These are phyloP conservation scores for Ailanthus altissimus DNA, from an alignment of 345 rosid species.

Conservation along the genomic window DNA sequence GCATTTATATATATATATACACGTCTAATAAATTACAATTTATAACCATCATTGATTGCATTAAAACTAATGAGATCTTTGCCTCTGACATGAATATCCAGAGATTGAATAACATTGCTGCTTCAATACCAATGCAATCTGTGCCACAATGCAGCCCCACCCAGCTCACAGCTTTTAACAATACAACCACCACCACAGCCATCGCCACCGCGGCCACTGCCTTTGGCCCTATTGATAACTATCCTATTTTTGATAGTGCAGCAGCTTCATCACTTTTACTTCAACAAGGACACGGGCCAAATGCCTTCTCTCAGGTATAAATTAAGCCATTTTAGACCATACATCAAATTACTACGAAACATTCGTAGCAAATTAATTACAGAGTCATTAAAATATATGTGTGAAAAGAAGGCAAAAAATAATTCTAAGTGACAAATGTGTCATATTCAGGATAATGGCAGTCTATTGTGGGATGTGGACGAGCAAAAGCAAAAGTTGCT, in stretches of 20 bases:
- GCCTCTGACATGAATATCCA: slow-evolving; percentile 37
- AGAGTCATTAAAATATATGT: not conserved
- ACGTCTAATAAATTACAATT: not conserved
- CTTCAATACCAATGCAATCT: slow-evolving; percentile 26
- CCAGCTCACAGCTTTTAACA: slow-evolving; percentile 40
- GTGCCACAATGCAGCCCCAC: slow-evolving; percentile 41
- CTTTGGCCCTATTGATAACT: slow-evolving; percentile 30
- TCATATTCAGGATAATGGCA: slow-evolving; percentile 46
- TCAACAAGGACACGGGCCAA: slow-evolving; percentile 32
- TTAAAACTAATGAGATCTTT: slow-evolving; percentile 36
- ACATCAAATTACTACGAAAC: too few species aligned
- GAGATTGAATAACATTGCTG: slow-evolving; percentile 36
- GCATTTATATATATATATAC: not conserved
- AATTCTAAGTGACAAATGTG: slow-evolving; percentile 21
- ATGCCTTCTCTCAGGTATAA: slow-evolving; percentile 33
- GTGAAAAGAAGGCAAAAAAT: too few species aligned
- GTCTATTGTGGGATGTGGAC: slow-evolving; percentile 52
- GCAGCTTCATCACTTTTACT: slow-evolving; percentile 29
- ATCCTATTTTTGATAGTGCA: slow-evolving; percentile 32
- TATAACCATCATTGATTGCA: not conserved
- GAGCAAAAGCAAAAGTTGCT: slow-evolving; percentile 50
- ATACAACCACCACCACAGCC: slow-evolving; percentile 33
- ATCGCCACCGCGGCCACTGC: slow-evolving; percentile 14
- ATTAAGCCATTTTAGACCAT: not conserved
- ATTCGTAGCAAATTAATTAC: not conserved